These are phyloP conservation scores for Fusarium vanettenii DNA, from an alignment of 2,329 filamentous ascomycete species.

Conservation along the genomic window DNA sequence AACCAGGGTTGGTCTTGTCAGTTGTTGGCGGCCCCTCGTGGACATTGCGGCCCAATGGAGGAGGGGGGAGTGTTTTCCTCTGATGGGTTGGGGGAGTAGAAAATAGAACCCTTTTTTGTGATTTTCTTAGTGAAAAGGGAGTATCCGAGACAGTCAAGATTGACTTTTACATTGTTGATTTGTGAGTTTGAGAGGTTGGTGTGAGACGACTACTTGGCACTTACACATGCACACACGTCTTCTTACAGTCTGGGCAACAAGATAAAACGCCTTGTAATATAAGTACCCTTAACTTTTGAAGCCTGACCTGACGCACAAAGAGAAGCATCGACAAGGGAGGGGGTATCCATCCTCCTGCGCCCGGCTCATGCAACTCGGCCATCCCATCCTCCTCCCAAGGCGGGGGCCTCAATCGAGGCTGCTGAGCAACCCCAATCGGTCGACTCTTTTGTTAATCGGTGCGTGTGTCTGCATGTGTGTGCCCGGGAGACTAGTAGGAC, in stretches of 20 bases:
- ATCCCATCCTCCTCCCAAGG: background rate
- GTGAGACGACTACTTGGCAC: background rate
- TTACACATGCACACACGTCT: background rate
- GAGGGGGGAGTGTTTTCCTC: conserved; percentile 12
- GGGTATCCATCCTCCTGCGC: background rate
- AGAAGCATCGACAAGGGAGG: background rate
- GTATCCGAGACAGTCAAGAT: conserved; percentile 21
- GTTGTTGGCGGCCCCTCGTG: conserved; percentile 20
- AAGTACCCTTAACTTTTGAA: background rate
- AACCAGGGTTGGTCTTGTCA: background rate
- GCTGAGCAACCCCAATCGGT: background rate
- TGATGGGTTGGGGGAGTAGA: conserved; percentile 35
- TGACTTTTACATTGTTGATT: conserved; percentile 1
- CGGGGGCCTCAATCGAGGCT: background rate
- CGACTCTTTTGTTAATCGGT: background rate
- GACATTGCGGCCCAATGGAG: conserved; percentile 42
- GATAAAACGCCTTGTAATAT: background rate
- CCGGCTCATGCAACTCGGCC: background rate
- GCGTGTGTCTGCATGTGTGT: background rate
- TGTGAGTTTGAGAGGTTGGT: background rate
- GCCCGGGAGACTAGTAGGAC: background rate
- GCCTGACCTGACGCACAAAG: background rate
- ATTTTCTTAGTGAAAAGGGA: conserved; percentile 9
- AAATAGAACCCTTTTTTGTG: conserved; percentile 16
- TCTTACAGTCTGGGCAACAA: background rate